These are phyloP conservation scores for Chloranthus sessilifolius DNA, from an alignment of 164 flowering plant species.

Conservation along the genomic window DNA sequence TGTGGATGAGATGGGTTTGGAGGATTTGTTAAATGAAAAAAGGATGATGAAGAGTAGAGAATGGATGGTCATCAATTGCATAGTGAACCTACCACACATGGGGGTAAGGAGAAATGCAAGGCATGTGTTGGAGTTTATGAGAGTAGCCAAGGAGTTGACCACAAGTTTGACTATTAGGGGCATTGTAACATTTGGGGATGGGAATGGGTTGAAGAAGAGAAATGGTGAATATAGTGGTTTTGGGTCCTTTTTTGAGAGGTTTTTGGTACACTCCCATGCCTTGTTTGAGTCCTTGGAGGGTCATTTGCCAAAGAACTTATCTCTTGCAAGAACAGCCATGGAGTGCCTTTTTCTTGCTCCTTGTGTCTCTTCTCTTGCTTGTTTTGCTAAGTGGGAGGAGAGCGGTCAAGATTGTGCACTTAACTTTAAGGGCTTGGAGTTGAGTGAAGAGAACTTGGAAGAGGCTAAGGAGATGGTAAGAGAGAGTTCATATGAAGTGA, in stretches of 20 bases:
- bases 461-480: slow-evolving; percentile 35
- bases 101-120: slow-evolving; percentile 18
- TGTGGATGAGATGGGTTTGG: slow-evolving; percentile 41
- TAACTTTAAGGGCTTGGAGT: slow-evolving; percentile 11
- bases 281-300: slow-evolving; percentile 30
- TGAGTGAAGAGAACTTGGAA: slow-evolving; percentile 24
- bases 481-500: slow-evolving; percentile 22
- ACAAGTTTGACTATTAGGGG: slow-evolving; percentile 13
- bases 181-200: slow-evolving; percentile 26
- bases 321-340: slow-evolving; percentile 34
- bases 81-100: slow-evolving; percentile 34
- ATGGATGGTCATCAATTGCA: slow-evolving; percentile 39
- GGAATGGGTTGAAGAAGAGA: slow-evolving; percentile 11
- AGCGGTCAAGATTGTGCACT: slow-evolving; percentile 1
- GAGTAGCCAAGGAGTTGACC: slow-evolving; percentile 14
- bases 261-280: slow-evolving; percentile 20
- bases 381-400: slow-evolving; percentile 28
- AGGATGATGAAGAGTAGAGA: slow-evolving; percentile 21
- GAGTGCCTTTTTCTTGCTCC: slow-evolving; percentile 34
- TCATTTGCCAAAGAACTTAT: slow-evolving; percentile 24
- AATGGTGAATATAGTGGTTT: slow-evolving; percentile 6
- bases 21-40: slow-evolving; percentile 30
- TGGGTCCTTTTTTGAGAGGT: slow-evolving; percentile 23
- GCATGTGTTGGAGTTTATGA: slow-evolving; percentile 19
- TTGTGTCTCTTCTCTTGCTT: slow-evolving; percentile 17